phyloP scores from a whole-genome alignment of 352 stramenopile genomes.

The Phytophthora citricola region DNA sequence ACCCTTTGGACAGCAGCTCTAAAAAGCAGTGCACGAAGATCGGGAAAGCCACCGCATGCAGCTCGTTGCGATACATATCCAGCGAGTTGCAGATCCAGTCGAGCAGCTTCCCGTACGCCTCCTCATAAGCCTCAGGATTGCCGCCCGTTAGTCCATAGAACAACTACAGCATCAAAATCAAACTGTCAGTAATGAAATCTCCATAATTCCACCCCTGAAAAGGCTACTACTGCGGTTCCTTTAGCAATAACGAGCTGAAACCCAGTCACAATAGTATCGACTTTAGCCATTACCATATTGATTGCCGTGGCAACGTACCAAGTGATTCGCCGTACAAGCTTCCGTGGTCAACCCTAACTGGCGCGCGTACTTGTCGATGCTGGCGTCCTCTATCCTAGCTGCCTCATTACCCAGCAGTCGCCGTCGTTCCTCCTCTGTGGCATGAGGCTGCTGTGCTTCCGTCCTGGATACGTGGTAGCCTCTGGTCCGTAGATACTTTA shows the following conservation, averaged over 20 bases:
- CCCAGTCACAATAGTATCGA: neutral
- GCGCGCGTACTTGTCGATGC: slow-evolving; percentile 66
- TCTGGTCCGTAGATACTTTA: slow-evolving; percentile 67
- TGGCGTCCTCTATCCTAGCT: slow-evolving; percentile 30
- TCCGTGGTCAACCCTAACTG: slow-evolving; percentile 74
- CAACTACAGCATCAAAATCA: slow-evolving; percentile 47
- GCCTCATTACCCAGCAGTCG: slow-evolving; percentile 40
- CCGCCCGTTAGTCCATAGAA: slow-evolving; percentile 77
- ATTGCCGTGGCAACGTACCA: slow-evolving; percentile 44
- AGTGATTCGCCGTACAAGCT: slow-evolving; percentile 77
- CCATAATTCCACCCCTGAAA: neutral
- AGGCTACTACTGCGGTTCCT: slow-evolving; percentile 10
- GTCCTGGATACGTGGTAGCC: slow-evolving; percentile 58
- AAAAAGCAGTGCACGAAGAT: slow-evolving; percentile 87
- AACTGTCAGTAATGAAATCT: slow-evolving; percentile 20
- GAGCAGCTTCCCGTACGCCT: slow-evolving; percentile 73
- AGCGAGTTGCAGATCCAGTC: slow-evolving; percentile 88
- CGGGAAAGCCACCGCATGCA: slow-evolving; percentile 80
- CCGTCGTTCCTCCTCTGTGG: slow-evolving; percentile 37
- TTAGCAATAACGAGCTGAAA: slow-evolving; percentile 2
- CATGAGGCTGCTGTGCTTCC: slow-evolving; percentile 6
- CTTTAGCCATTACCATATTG: neutral
- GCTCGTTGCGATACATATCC: slow-evolving; percentile 88
- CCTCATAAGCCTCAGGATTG: slow-evolving; percentile 65
- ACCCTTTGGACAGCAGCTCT: slow-evolving; percentile 78